Base-by-base conservation (phyloP, 805 yeast species). In the Spathaspora passalidarum region DNA sequence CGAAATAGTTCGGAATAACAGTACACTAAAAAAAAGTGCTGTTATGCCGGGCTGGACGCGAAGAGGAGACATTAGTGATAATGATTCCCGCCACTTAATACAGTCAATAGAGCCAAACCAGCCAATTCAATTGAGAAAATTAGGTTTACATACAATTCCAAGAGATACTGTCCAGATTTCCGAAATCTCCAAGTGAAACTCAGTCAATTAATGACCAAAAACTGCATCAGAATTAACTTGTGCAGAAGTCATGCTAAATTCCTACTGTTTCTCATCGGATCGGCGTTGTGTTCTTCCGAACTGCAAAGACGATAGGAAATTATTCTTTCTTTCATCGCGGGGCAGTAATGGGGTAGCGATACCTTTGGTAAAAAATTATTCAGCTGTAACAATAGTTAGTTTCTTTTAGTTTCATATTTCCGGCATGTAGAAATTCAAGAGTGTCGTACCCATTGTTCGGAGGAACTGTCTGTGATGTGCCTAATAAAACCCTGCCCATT, bases 401-500 rank as follows among this genome's bases (percentile, higher is more conserved):
- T 29, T 29, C 34, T 29, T 29, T 29, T 29, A 29, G 34, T 29
- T 29, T 29, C 34, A 29, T 29, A 29, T 29, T 29, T 29, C 34
- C 34, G 34, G 34, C n/a, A 29, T 11, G 14, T 29, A 29, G 34
- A 29, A n/a, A 29, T 13, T 13, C 3, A 13, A 29, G 17, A n/a
- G n/a, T 7, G 32, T 26, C n/a, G n/a, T 4, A 11, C 13, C n/a
- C 14, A 29, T 29, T 29, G 34, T 29, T 29, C 34, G 34, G 34
- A 29, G 34, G 34, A 29, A 29, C 34, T 29, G 34, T 29, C 34
- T 29, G 34, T 17, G 34, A n/a, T 17, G 34, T 29, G 17, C 13
- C 34, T 13, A 29, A n/a, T 13, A 29, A 29, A 29, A 29, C 14
- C n/a, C n/a, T 29, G 14, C 14, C 17, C 13, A 13, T 3, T 10